Base-by-base conservation (phyloP, 208 protist species). In the Phytomonas sp. region DNA sequence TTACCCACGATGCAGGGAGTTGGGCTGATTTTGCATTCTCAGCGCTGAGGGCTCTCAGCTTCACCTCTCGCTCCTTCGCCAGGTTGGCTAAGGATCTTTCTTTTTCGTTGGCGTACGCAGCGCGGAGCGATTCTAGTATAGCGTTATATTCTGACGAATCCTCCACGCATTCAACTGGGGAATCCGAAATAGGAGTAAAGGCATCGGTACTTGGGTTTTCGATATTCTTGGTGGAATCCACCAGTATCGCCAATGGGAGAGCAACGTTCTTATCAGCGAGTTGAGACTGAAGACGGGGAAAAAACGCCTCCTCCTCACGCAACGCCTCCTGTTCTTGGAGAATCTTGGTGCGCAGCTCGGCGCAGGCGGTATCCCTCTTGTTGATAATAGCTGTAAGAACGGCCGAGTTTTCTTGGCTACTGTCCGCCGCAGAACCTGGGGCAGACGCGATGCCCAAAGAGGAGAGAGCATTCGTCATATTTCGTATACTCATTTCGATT, bases 311-410 rank as follows among this genome's bases (percentile, higher is more conserved):
- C 17, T 59, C 26, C 4, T 62, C n/a, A 28, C 70, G 74, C 33
- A 63, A 71, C 9, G 31, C 74, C 33, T 72, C 69, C 29, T 72
- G 63, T 23, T 78, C 78, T 29, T 68, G 51, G 51, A 63, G 28
- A 23, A 66, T 60, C 32, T 75, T 68, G 20, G 26, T 46, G 51
- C 77, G 72, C 7, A 77, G 31, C 0, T 74, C 72, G 0, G 53
- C 69, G 53, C 76, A 71, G 61, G 53, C 33, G 7, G 62, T 59
- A 4, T 67, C 71, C 63, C 75, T 75, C 4, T 67, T 28, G 17
- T 60, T n/a, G 30, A 71, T 36, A 30, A 79, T 68, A 29, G 61
- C 63, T 4, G 33, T 46, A 20, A 79, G 64, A 51, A 20, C 40
- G 13, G 40, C 40, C 20, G 13, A 51, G 40, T 51, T 17, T 2